Evolutionary conservation across 1,139 yeast species (phyloP).

Genomic region (Sugiyamaella xylanicola): DNA sequence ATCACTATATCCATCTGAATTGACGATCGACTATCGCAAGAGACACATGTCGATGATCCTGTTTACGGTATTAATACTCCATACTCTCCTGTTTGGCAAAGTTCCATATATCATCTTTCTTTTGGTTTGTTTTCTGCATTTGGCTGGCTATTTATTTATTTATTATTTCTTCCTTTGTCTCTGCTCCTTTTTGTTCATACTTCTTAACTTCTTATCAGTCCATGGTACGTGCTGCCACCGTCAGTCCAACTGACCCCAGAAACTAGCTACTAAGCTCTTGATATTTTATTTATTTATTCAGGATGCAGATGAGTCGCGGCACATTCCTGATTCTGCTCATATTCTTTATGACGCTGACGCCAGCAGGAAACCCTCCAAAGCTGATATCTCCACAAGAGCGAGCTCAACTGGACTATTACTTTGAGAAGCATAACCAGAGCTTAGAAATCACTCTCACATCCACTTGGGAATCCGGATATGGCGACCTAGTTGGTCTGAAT

Average conservation of each 20-base stretch:
- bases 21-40: background rate
- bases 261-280: background rate
- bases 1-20: background rate
- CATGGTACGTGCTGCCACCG: background rate
- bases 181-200: no score
- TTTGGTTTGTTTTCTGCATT: background rate
- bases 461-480: conserved; percentile 58
- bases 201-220: no score
- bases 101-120: no score
- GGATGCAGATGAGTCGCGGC: conserved; percentile 35
- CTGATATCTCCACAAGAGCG: conserved; percentile 38
- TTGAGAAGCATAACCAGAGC: conserved; percentile 43
- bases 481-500: conserved; percentile 69
- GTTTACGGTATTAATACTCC: no score
- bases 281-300: conserved; percentile 10
- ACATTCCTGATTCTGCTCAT: conserved; percentile 34
- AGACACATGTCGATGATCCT: background rate
- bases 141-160: background rate
- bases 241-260: no score
- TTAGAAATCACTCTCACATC: conserved; percentile 46
- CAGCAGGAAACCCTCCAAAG: conserved; percentile 37
- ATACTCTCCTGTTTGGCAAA: no score
- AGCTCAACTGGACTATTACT: conserved; percentile 35
- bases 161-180: background rate
- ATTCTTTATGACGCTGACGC: conserved; percentile 35